Percentiles rank a stretch among this genome's conserved stretches.
Evolutionary conservation across 2,329 filamentous ascomycete genomes (phyloP).

Genomic region (Phialemonium atrogriseum): DNA sequence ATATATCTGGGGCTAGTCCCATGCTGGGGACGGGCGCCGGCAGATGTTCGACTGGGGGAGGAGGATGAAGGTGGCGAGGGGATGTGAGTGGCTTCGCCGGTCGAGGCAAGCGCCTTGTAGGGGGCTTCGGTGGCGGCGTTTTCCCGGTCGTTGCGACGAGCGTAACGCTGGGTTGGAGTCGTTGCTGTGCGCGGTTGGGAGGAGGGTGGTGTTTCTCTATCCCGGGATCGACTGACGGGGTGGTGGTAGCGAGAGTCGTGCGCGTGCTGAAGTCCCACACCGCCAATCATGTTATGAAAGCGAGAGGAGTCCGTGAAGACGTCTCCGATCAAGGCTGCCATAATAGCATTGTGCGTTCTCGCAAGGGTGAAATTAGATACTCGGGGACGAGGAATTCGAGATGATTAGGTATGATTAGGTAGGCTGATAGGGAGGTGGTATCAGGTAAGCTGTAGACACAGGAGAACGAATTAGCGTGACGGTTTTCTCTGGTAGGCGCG

Average conservation of each 20-base stretch:
- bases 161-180: constrained; percentile 2
- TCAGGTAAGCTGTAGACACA: too few species aligned
- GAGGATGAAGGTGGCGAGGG: constrained; percentile 48
- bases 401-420: too few species aligned
- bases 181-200: constrained; percentile 8
- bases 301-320: constrained; percentile 64
- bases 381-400: too few species aligned
- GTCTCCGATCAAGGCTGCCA: constrained; percentile 62
- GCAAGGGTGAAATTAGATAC: too few species aligned
- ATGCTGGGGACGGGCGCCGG: constrained; percentile 19
- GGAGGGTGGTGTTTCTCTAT: constrained; percentile 12
- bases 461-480: too few species aligned
- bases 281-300: constrained; percentile 62
- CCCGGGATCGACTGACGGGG: constrained; percentile 26
- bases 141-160: constrained; percentile 6
- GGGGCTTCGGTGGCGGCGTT: constrained; percentile 7
- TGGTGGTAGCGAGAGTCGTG: constrained; percentile 31
- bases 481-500: too few species aligned
- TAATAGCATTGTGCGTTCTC: constrained; percentile 30
- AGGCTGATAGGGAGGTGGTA: too few species aligned
- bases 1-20: constrained; percentile 13
- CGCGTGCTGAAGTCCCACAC: constrained; percentile 34
- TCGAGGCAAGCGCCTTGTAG: constrained; percentile 14
- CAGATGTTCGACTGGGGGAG: constrained; percentile 24
- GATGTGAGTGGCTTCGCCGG: constrained; percentile 36